These are phyloP conservation scores for Lagenaria siceraria DNA, from an alignment of 306 rosid genomes.

Conservation along the genomic window DNA sequence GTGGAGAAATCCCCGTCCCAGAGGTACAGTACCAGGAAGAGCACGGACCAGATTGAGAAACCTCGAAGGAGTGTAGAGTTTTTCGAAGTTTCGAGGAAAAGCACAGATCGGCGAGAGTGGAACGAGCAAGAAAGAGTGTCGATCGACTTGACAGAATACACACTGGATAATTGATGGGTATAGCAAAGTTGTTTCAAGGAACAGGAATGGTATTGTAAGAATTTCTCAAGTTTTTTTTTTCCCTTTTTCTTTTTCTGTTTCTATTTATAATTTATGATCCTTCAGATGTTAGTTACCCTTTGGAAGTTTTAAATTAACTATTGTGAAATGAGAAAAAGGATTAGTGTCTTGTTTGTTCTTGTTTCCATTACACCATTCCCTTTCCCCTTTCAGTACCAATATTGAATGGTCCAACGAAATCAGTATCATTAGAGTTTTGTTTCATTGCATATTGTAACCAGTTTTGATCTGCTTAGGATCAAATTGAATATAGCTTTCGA, in stretches of 20 bases:
- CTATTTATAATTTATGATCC: background rate
- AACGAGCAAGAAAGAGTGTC: slow-evolving; percentile 76
- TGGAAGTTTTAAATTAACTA: background rate
- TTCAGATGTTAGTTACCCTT: background rate
- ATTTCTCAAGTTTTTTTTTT: background rate
- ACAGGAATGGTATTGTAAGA: slow-evolving; percentile 31
- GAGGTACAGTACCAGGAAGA: slow-evolving; percentile 58
- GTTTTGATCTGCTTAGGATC: background rate
- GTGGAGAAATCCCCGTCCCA: slow-evolving; percentile 78
- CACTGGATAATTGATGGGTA: slow-evolving; percentile 36
- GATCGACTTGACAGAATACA: slow-evolving; percentile 80
- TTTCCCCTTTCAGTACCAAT: background rate
- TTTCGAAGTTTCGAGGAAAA: slow-evolving; percentile 66
- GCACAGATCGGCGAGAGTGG: slow-evolving; percentile 85
- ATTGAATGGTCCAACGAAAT: background rate
- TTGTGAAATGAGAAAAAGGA: background rate
- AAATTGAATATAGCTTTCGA: background rate
- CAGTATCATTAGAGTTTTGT: background rate
- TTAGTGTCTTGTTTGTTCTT: background rate
- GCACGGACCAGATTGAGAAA: slow-evolving; percentile 70
- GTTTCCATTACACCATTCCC: background rate
- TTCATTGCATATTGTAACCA: background rate
- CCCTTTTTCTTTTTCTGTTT: background rate
- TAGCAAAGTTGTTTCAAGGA: slow-evolving; percentile 25
- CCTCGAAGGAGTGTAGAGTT: slow-evolving; percentile 77